Conservation (phyloP, 164 flowering plant genomes). For the Liriodendron chinense region DNA sequence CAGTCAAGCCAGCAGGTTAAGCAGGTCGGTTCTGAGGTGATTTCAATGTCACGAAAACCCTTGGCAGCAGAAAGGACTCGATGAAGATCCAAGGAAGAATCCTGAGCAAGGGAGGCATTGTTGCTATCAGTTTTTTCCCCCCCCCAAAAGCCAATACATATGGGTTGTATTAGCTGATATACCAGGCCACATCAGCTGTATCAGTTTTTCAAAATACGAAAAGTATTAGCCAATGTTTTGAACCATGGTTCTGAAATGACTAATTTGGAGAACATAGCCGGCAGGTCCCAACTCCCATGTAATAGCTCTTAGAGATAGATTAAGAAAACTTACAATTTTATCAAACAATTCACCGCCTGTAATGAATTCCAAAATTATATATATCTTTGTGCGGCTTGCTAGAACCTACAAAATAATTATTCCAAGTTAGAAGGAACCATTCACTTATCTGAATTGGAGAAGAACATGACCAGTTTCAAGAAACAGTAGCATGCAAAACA, state of each 20-base stretch:
- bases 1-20: no score
- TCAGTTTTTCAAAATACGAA: no score
- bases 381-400: slow-evolving; percentile 97
- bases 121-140: no score
- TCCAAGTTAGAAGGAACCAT: slow-evolving; percentile 7
- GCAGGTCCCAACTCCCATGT: neutral
- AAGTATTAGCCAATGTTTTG: neutral
- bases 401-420: slow-evolving; percentile 50
- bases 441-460: neutral
- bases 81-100: no score
- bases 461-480: neutral
- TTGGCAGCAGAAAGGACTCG: no score
- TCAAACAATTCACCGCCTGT: slow-evolving; percentile 99
- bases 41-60: no score
- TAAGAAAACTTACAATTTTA: slow-evolving; percentile 71
- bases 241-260: neutral
- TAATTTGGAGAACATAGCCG: neutral
- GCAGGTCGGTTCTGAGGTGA: no score
- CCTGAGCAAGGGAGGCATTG: no score
- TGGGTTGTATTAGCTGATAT: no score
- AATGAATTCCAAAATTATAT: slow-evolving; percentile 92
- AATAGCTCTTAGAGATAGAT: slow-evolving; percentile 6
- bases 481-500: neutral
- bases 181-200: no score
- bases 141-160: no score